Evolutionary conservation across 2,329 filamentous ascomycete genomes (phyloP).

Genomic region (Pleoardoris graminearum): DNA sequence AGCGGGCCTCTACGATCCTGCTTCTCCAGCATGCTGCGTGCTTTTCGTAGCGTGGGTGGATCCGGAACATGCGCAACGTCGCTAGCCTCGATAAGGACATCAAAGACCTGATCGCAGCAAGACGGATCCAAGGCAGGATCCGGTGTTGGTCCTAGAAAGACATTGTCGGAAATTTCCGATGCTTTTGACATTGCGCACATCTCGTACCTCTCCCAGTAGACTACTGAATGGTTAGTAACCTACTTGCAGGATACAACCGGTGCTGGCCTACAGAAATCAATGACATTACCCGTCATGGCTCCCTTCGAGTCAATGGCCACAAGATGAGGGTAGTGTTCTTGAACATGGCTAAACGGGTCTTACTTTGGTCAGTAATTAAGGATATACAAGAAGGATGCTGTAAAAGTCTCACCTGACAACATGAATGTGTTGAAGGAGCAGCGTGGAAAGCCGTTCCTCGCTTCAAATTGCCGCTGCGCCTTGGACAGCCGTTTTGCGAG

Average conservation of each 20-base stretch:
- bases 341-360: slow-evolving; percentile 57
- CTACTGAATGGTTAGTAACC: slow-evolving; percentile 35
- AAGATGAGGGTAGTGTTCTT: slow-evolving; percentile 68
- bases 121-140: slow-evolving; percentile 60
- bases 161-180: slow-evolving; percentile 85
- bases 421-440: slow-evolving; percentile 84
- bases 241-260: background rate
- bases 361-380: slow-evolving; percentile 11
- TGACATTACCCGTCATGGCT: slow-evolving; percentile 71
- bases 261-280: slow-evolving; percentile 72
- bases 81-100: slow-evolving; percentile 85
- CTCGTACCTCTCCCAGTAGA: slow-evolving; percentile 83
- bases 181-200: slow-evolving; percentile 93
- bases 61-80: slow-evolving; percentile 80
- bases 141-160: slow-evolving; percentile 87
- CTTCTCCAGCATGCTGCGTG: slow-evolving; percentile 57
- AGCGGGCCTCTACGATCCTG: slow-evolving; percentile 53
- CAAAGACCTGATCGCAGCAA: slow-evolving; percentile 63
- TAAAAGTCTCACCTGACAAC: slow-evolving; percentile 57
- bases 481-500: slow-evolving; percentile 66
- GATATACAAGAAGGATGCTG: too few relatives aligned
- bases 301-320: slow-evolving; percentile 76
- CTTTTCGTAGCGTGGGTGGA: slow-evolving; percentile 66
- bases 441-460: slow-evolving; percentile 60
- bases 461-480: slow-evolving; percentile 76